Base-by-base conservation (phyloP, 371 early-diverging fungal species). In the Thermomucor indicae-seudaticae region DNA sequence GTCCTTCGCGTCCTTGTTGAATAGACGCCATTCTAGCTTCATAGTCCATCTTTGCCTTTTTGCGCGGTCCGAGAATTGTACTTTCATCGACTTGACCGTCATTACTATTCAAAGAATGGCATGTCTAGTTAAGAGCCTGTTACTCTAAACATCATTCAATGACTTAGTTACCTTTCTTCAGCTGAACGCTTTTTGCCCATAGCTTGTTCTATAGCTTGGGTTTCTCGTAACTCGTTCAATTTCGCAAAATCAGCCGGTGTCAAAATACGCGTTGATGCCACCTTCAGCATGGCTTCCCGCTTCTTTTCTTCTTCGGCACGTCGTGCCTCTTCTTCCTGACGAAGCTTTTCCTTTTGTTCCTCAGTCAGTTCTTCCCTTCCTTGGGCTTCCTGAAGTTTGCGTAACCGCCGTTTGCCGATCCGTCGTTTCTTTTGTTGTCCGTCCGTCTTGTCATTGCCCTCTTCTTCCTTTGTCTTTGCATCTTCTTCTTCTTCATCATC, bases 191-290 rank as follows among this genome's bases (percentile, higher is more conserved):
- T 78, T 34, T 57, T 60, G 41, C 75, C 75, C 20, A 57, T 42
- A 5, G 54, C 43, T n/a, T 57, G 35, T 20, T 67, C 67, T 35
- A 67, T 41, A 30, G 84, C 86, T 46, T 87, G 81, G 37, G 75
- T 67, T 45, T 80, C 66, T 58, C 80, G 83, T 24, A 91, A 75
- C 47, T 86, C 85, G 47, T 87, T 79, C 55, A 96, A 80, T 55
- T 79, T 81, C 17, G 83, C 89, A 69, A 94, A 95, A 69, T 96
- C 96, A 32, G 92, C 92, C 41, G 91, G 92, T 8, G 95, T 95
- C 59, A 95, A 68, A 62, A 95, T 88, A 80, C 88, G 67, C 4
- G 65, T 62, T 32, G 75, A 67, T n/a, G 73, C 73, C 47, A 76
- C 40, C 40, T 64, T 70, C n/a, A 70, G 55, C 2, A 60, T 55